Base-by-base conservation (phyloP, 441 rosid species). In the Aleurites moluccanus region DNA sequence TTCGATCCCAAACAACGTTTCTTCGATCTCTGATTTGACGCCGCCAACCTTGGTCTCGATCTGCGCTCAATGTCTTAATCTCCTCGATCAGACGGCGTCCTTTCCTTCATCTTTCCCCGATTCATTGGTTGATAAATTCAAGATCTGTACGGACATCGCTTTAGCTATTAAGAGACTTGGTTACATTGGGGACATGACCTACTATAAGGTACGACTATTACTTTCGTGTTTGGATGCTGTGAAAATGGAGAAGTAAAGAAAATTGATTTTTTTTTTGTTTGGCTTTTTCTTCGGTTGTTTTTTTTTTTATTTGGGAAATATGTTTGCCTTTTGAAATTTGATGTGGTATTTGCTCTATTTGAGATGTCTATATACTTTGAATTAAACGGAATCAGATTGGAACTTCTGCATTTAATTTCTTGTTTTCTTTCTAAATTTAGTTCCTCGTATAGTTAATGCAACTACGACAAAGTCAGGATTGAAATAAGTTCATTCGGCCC, bases 31-130 rank as follows among this genome's bases (percentile, higher is more conserved):
- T 20, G 86, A 83, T 61, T 75, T 90, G 65, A 76, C 80, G 15
- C 75, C 89, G 33, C 79, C 76, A 23, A 78, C 80, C 44, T 53
- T 91, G 69, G 83, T 85, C 42, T 89, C 90, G 73, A 76, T 91
- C 81, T 86, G 88, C 79, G 83, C 85, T 68, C 92, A 86, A 80
- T 83, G 89, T 61, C 84, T 92, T 62, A 80, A 85, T 75, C 87
- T 87, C 74, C 77, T 92, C 69, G 83, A 82, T 64, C 71, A 78
- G 49, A 75, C 88, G 49, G 44, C 75, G 25, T 78, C 77, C 53
- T 82, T 86, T 33, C 78, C 69, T 35, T 47, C 68, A 50, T 73
- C 84, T 5, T 80, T 80, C 38, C 85, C 90, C 28, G 85, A 79
- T 64, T 83, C 88, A 30, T 68, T 82, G 78, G 85, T 84, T 21